phyloP scores from a whole-genome alignment of 352 stramenopile genomes.

The Globisporangium paroecandrum region DNA sequence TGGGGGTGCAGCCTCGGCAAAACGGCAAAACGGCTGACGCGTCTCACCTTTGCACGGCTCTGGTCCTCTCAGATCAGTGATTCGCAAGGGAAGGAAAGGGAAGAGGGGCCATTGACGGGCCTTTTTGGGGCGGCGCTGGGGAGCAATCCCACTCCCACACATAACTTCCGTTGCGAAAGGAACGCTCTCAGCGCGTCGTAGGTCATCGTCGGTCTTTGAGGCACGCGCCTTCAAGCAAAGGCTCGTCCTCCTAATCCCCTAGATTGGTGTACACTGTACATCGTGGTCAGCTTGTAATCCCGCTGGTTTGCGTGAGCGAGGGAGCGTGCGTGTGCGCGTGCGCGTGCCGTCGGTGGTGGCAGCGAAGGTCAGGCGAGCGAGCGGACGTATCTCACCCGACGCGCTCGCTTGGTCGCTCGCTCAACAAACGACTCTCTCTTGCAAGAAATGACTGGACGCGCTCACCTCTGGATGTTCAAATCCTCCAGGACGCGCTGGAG shows the following conservation, averaged over 20 bases:
- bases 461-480: background rate
- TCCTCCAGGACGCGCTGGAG: background rate
- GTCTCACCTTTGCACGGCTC: background rate
- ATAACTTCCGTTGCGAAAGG: background rate
- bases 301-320: background rate
- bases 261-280: background rate
- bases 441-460: constrained; percentile 1
- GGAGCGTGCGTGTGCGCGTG: background rate
- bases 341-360: background rate
- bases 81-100: no score
- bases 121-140: no score
- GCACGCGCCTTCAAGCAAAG: constrained; percentile 3
- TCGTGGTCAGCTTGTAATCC: background rate
- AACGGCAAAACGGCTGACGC: background rate
- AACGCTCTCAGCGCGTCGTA: constrained; percentile 1
- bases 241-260: background rate
- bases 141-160: no score
- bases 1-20: background rate
- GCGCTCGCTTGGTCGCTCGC: background rate
- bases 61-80: background rate
- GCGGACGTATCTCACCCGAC: background rate
- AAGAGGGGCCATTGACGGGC: no score
- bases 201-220: background rate
- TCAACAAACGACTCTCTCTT: no score
- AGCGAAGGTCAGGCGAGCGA: background rate